These are phyloP conservation scores for Pleurotus eryngii DNA, from an alignment of 768 basidiomycete species.

Conservation along the genomic window DNA sequence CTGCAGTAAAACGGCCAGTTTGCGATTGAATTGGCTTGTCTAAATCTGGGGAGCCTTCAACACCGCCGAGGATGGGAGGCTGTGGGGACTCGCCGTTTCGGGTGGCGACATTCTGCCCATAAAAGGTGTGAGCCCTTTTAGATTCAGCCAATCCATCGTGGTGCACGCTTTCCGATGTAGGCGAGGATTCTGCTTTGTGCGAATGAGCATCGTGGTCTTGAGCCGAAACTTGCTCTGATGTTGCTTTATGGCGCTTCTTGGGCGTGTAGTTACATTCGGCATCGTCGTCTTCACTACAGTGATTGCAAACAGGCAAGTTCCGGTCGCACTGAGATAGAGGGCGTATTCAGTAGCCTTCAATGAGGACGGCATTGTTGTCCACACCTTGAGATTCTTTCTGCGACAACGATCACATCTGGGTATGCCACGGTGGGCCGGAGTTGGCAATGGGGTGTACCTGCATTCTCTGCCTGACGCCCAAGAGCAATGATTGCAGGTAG, in stretches of 20 bases:
- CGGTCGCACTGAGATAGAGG: constrained; percentile 55
- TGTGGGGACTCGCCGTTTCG: constrained; percentile 17
- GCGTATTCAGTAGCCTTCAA: background rate
- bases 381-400: constrained; percentile 60
- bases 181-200: constrained; percentile 15
- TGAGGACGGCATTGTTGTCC: background rate
- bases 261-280: constrained; percentile 69
- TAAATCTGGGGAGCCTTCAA: constrained; percentile 19
- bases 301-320: constrained; percentile 68
- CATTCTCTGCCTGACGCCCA: constrained; percentile 64
- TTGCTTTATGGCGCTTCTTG: constrained; percentile 61
- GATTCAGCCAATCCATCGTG: constrained; percentile 5
- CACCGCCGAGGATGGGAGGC: constrained; percentile 21
- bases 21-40: constrained; percentile 12
- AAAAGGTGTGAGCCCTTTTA: constrained; percentile 35
- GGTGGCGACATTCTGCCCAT: constrained; percentile 44
- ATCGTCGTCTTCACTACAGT: constrained; percentile 53
- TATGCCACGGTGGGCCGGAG: constrained; percentile 72
- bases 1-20: constrained; percentile 9
- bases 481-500: constrained; percentile 69
- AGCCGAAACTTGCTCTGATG: constrained; percentile 21
- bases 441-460: constrained; percentile 70
- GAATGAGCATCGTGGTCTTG: constrained; percentile 14
- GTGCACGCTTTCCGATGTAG: background rate
- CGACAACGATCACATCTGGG: constrained; percentile 74